phyloP scores from a whole-genome alignment of 352 stramenopile species.

The Phytopythium ostracodes region DNA sequence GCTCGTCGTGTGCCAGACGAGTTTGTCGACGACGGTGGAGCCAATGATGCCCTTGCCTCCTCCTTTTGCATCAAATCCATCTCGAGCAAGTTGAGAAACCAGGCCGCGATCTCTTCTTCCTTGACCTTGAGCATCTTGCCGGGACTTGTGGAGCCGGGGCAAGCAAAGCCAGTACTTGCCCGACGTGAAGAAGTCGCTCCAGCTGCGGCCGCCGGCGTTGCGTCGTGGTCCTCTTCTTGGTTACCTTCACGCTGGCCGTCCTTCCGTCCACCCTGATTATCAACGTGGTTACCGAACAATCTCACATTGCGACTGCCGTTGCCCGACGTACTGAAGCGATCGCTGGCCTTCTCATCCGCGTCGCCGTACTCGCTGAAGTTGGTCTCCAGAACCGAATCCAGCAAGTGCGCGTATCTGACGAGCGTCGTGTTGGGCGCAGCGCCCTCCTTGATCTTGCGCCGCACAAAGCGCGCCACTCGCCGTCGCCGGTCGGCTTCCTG shows the following conservation, averaged over 20 bases:
- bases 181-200: background rate
- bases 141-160: slow-evolving; percentile 18
- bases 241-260: background rate
- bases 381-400: slow-evolving; percentile 70
- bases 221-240: slow-evolving; percentile 20
- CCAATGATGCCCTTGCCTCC: slow-evolving; percentile 6
- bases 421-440: slow-evolving; percentile 68
- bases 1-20: background rate
- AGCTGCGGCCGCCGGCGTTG: background rate
- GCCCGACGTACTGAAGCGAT: slow-evolving; percentile 1
- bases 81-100: slow-evolving; percentile 62
- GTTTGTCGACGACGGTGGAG: background rate
- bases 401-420: slow-evolving; percentile 42
- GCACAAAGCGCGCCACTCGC: slow-evolving; percentile 57
- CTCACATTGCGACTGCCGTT: slow-evolving; percentile 13
- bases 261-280: background rate
- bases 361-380: slow-evolving; percentile 55
- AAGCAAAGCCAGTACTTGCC: slow-evolving; percentile 6
- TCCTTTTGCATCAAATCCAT: slow-evolving; percentile 50
- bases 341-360: slow-evolving; percentile 8
- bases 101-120: slow-evolving; percentile 62
- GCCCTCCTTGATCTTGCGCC: slow-evolving; percentile 56
- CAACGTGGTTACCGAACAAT: slow-evolving; percentile 4
- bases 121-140: slow-evolving; percentile 39
- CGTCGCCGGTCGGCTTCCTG: slow-evolving; percentile 36